phyloP scores from a whole-genome alignment of 345 rosid genomes.

The Rhodomyrtus tomentosa region DNA sequence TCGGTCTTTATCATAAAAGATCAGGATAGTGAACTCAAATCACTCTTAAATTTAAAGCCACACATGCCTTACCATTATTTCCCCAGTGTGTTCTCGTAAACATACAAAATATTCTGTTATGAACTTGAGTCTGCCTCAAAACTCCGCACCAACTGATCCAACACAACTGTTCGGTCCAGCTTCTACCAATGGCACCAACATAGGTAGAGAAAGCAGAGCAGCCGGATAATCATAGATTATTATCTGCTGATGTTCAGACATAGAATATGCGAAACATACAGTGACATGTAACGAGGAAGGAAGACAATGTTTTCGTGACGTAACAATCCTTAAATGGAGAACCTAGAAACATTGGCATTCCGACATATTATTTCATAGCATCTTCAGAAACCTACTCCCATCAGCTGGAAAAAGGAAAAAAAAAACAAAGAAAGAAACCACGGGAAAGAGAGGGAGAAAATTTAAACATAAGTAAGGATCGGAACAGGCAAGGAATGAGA shows the following conservation, averaged over 20 bases:
- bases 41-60: no score
- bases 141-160: background rate
- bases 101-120: background rate
- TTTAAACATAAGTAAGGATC: background rate
- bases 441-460: background rate
- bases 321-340: background rate
- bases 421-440: background rate
- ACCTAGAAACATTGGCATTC: background rate
- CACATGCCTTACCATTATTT: no score
- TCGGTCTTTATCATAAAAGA: no score
- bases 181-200: background rate
- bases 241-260: background rate
- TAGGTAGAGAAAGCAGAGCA: background rate
- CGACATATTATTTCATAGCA: background rate
- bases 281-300: background rate
- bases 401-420: background rate
- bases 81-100: background rate
- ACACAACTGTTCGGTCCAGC: background rate
- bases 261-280: background rate
- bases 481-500: background rate
- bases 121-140: background rate
- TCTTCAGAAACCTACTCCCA: no score
- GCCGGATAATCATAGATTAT: background rate
- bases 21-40: no score
- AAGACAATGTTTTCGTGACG: background rate